Conservation (phyloP, 1,139 yeast species). For the Hyphopichia khmerensis region DNA sequence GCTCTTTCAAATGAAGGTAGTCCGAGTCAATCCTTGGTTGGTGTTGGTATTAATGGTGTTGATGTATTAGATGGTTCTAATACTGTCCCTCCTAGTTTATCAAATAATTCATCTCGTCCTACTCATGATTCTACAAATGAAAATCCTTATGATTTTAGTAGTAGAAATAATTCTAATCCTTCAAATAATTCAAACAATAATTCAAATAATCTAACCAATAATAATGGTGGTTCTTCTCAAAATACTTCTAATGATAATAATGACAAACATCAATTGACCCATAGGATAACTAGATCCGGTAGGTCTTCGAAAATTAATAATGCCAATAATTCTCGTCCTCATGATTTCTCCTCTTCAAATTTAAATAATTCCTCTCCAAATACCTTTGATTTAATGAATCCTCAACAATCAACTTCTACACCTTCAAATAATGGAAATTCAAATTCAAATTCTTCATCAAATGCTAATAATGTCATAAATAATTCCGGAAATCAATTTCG, state of each 20-base stretch:
- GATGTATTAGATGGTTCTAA: neutral
- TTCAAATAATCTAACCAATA: conserved; percentile 4
- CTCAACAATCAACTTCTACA: conserved; percentile 10
- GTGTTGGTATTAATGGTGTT: neutral
- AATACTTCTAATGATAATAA: conserved; percentile 13
- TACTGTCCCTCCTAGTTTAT: neutral
- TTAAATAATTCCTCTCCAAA: conserved; percentile 6
- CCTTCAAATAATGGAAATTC: neutral
- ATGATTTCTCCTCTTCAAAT: conserved; percentile 6
- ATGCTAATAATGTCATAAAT: conserved; percentile 6
- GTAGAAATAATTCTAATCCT: neutral
- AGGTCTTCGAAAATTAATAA: neutral
- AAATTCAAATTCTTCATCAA: conserved; percentile 5
- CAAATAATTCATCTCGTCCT: neutral
- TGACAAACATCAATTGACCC: conserved; percentile 6
- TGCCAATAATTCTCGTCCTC: neutral
- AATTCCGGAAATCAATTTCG: conserved; percentile 26
- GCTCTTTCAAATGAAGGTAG: neutral
- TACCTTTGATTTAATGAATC: conserved; percentile 25
- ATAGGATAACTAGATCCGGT: conserved; percentile 3
- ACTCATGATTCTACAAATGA: conserved; percentile 2
- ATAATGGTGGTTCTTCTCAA: no score
- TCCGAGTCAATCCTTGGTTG: neutral
- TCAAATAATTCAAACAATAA: neutral
- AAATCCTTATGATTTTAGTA: conserved; percentile 8